These are phyloP conservation scores for Leishmania turanica DNA, from an alignment of 208 protist genomes.

Conservation along the genomic window DNA sequence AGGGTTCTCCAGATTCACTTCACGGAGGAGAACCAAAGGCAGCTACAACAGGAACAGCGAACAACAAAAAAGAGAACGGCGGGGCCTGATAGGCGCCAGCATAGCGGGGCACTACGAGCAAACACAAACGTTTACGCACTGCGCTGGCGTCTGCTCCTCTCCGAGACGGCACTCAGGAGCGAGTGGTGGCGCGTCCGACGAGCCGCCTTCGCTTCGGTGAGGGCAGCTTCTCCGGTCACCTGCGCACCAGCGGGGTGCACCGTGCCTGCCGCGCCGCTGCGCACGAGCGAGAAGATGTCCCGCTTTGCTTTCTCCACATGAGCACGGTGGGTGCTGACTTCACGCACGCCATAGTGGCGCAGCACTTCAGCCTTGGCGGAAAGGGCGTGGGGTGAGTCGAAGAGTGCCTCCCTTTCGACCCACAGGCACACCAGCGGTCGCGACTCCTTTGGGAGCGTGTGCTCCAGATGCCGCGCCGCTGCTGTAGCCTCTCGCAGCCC, in stretches of 20 bases:
- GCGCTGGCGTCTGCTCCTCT: conserved; percentile 5
- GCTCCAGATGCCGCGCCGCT: conserved; percentile 24
- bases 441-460: conserved; percentile 13
- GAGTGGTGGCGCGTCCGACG: conserved; percentile 24
- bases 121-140: background rate
- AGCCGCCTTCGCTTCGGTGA: conserved; percentile 1
- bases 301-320: conserved; percentile 31
- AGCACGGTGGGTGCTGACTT: conserved; percentile 26
- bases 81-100: background rate
- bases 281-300: conserved; percentile 33
- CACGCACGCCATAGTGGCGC: conserved; percentile 23
- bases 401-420: conserved; percentile 14
- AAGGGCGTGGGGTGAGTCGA: background rate
- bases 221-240: conserved; percentile 8
- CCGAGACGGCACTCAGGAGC: conserved; percentile 17
- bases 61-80: background rate
- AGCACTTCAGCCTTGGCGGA: conserved; percentile 13
- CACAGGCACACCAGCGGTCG: conserved; percentile 29
- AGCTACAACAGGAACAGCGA: background rate
- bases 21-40: too few relatives aligned
- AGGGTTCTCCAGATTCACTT: background rate
- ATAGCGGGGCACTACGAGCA: background rate
- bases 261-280: conserved; percentile 2
- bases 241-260: background rate
- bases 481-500: conserved; percentile 23